phyloP scores from a whole-genome alignment of 768 basidiomycete genomes.

The Termitomyces titanicus region DNA sequence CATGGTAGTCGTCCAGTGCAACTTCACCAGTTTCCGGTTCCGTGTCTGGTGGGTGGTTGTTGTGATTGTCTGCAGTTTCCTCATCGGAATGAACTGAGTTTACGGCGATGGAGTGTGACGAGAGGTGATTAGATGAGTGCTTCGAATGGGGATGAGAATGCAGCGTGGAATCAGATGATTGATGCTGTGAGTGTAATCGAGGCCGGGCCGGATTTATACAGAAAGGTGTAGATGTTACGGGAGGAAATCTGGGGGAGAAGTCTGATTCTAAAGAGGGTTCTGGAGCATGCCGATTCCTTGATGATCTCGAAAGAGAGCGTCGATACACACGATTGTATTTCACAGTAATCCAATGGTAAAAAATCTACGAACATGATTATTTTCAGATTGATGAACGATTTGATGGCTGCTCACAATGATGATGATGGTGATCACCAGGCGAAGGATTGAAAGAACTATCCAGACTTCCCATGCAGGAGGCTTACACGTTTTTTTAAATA shows the following conservation, averaged over 20 bases:
- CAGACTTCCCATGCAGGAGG: slow-evolving; percentile 48
- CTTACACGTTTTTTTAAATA: slow-evolving; percentile 21
- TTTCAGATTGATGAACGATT: background rate
- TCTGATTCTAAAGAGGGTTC: slow-evolving; percentile 13
- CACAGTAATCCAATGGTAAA: slow-evolving; percentile 23
- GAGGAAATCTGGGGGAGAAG: slow-evolving; percentile 15
- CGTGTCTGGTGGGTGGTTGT: background rate
- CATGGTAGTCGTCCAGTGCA: slow-evolving; percentile 40
- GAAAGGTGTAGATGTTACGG: slow-evolving; percentile 13
- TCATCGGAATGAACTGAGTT: slow-evolving; percentile 15
- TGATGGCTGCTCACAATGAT: slow-evolving; percentile 45
- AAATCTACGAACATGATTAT: slow-evolving; percentile 18
- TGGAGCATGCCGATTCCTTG: slow-evolving; percentile 8
- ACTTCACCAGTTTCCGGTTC: slow-evolving; percentile 23
- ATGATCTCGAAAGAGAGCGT: slow-evolving; percentile 18
- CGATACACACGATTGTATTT: slow-evolving; percentile 24
- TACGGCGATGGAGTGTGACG: slow-evolving; percentile 9
- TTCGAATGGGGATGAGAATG: slow-evolving; percentile 13
- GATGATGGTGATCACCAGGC: slow-evolving; percentile 48
- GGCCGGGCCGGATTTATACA: slow-evolving; percentile 2
- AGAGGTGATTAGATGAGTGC: slow-evolving; percentile 11
- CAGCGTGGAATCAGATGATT: slow-evolving; percentile 20
- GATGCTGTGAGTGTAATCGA: slow-evolving; percentile 10
- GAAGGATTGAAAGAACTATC: slow-evolving; percentile 49
- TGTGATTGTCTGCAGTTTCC: slow-evolving; percentile 1